A percentile compares a stretch with the other conserved stretches of the same genome.
These are phyloP conservation scores for Cornus suecica DNA, from an alignment of 148 eudicot genomes.

Conservation along the genomic window DNA sequence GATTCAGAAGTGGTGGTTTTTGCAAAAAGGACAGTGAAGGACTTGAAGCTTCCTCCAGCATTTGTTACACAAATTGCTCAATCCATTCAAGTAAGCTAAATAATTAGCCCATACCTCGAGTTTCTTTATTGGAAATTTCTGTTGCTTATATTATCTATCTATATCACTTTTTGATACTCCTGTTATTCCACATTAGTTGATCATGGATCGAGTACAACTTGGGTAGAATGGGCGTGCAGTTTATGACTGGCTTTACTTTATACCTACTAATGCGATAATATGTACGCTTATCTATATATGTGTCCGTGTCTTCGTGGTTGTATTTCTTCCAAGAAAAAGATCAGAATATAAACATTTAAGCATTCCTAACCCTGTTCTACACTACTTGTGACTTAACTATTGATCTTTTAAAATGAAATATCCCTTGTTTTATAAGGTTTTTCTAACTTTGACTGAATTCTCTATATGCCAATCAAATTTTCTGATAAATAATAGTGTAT, in stretches of 20 bases:
- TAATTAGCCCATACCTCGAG: not conserved
- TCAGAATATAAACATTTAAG: not conserved
- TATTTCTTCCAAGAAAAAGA: not conserved
- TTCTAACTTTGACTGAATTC: not conserved
- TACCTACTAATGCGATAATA: not conserved
- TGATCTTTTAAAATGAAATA: not conserved
- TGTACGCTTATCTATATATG: not conserved
- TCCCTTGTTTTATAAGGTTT: not conserved
- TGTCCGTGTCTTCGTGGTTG: not conserved
- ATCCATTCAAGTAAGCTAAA: conserved; percentile 68
- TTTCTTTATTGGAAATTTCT: not conserved
- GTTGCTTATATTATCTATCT: not conserved
- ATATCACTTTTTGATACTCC: not conserved
- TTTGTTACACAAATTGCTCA: conserved; percentile 91
- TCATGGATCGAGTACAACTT: too few species aligned
- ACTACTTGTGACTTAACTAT: too few species aligned
- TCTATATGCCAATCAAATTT: not conserved
- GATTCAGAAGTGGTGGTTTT: conserved; percentile 81
- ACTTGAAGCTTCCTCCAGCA: conserved; percentile 90
- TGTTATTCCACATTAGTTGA: too few species aligned
- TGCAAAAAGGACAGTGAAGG: conserved; percentile 87
- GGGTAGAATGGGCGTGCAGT: not conserved
- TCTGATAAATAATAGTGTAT: too few species aligned
- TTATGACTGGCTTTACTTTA: not conserved
- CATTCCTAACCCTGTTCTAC: not conserved